A percentile compares a stretch with the other conserved stretches of the same genome.
phyloP scores from a whole-genome alignment of 2,329 filamentous ascomycete genomes.

The Cladophialophora exuberans region DNA sequence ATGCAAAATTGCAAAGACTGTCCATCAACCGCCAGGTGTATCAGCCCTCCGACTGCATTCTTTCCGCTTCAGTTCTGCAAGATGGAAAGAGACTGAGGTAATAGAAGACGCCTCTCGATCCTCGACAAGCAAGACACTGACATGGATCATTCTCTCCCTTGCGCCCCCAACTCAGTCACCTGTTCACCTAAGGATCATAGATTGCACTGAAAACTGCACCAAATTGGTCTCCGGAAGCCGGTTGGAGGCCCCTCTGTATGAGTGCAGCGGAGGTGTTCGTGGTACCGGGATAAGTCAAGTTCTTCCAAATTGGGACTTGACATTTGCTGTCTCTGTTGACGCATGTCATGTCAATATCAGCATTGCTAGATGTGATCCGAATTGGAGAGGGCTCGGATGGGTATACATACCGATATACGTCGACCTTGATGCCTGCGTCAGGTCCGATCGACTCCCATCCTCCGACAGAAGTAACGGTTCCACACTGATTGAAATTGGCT shows the following conservation, averaged over 20 bases:
- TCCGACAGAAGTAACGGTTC: neutral
- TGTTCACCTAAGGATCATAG: neutral
- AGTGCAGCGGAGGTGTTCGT: neutral
- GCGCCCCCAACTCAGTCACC: neutral
- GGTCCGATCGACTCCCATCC: constrained; percentile 10
- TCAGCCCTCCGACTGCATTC: no score
- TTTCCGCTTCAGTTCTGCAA: no score
- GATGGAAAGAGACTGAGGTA: no score
- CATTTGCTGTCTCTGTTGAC: neutral
- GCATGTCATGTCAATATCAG: neutral
- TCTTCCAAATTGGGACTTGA: neutral
- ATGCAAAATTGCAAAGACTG: no score
- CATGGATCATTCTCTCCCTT: neutral
- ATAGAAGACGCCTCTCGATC: neutral
- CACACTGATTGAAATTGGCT: constrained; percentile 1
- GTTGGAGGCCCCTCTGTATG: neutral
- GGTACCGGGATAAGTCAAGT: neutral
- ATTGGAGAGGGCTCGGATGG: neutral
- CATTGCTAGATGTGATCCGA: neutral
- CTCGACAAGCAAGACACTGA: neutral
- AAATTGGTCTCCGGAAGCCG: neutral
- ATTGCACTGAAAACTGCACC: constrained; percentile 3
- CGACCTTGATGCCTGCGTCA: neutral
- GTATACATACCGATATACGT: constrained; percentile 6
- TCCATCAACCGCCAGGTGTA: no score